Conservation (phyloP, 2,329 filamentous ascomycete genomes). For the Fusarium protoensiforme region DNA sequence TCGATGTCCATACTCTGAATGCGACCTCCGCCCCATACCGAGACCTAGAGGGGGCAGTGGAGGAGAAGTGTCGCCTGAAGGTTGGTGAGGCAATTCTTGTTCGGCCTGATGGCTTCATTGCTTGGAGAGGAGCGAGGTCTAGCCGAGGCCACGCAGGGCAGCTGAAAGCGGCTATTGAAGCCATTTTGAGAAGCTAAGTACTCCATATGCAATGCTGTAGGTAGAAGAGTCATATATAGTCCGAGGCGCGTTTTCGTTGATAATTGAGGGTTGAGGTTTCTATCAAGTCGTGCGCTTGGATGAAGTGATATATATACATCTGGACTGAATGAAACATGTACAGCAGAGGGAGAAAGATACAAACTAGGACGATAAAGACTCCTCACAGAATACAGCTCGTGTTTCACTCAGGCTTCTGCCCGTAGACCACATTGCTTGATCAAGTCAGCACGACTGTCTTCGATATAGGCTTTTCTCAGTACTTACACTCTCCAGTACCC, state of each 20-base stretch:
- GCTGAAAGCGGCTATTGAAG: background rate
- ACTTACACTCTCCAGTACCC: conserved; percentile 18
- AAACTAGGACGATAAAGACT: background rate
- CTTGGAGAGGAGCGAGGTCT: background rate
- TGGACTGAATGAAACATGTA: background rate
- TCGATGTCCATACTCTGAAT: background rate
- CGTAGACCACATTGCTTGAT: conserved; percentile 3
- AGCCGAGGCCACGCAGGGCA: background rate
- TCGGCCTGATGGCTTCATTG: background rate
- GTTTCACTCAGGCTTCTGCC: conserved; percentile 3
- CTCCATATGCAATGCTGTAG: too few species aligned
- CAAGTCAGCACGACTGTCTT: background rate
- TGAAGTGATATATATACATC: background rate
- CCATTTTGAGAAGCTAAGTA: background rate
- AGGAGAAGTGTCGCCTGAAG: background rate
- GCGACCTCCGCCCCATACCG: background rate
- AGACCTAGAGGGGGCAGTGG: background rate
- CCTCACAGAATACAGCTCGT: too few species aligned
- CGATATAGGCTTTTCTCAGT: fast-evolving
- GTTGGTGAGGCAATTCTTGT: background rate
- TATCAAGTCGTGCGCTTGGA: background rate
- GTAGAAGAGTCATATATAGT: background rate
- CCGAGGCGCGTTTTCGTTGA: background rate
- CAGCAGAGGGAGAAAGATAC: background rate
- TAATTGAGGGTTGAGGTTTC: background rate